phyloP scores from a whole-genome alignment of 805 yeast genomes.

The Wickerhamiella dianesei region DNA sequence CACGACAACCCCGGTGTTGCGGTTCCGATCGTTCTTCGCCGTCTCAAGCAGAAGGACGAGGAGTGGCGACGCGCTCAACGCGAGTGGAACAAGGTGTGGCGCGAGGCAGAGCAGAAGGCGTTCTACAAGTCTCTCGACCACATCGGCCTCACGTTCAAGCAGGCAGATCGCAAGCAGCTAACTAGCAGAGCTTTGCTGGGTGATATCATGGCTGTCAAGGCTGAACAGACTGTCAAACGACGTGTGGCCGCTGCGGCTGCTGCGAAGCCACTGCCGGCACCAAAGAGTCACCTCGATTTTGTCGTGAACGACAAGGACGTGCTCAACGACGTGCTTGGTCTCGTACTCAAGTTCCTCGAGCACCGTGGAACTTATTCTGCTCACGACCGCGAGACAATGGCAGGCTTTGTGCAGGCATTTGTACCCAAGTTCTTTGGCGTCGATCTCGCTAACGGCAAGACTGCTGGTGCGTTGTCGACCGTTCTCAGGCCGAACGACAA shows the following conservation, averaged over 20 bases:
- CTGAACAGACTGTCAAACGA: constrained; percentile 79
- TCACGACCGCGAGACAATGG: constrained; percentile 65
- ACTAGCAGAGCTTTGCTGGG: constrained; percentile 83
- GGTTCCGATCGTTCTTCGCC: constrained; percentile 79
- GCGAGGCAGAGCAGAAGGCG: constrained; percentile 93
- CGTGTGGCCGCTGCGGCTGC: constrained; percentile 47
- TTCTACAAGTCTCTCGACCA: constrained; percentile 90
- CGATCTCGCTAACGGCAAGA: constrained; percentile 8
- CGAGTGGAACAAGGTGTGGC: constrained; percentile 98
- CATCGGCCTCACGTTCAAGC: constrained; percentile 89
- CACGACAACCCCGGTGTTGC: constrained; percentile 94
- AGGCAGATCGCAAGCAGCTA: constrained; percentile 82
- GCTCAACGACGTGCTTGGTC: constrained; percentile 55
- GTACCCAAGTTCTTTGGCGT: constrained; percentile 54
- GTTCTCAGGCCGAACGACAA: not conserved
- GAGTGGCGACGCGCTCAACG: constrained; percentile 98
- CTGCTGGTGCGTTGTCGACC: not conserved
- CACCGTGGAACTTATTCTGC: constrained; percentile 63
- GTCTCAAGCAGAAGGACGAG: constrained; percentile 94
- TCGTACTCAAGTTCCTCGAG: constrained; percentile 53
- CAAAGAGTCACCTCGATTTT: constrained; percentile 61
- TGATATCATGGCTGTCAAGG: constrained; percentile 82
- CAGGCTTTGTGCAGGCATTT: constrained; percentile 56
- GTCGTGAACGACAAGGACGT: constrained; percentile 52
- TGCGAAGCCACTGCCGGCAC: constrained; percentile 45